Base-by-base conservation (phyloP, 225 moss, liverwort and hornwort species). In the Polytrichum formosum region DNA sequence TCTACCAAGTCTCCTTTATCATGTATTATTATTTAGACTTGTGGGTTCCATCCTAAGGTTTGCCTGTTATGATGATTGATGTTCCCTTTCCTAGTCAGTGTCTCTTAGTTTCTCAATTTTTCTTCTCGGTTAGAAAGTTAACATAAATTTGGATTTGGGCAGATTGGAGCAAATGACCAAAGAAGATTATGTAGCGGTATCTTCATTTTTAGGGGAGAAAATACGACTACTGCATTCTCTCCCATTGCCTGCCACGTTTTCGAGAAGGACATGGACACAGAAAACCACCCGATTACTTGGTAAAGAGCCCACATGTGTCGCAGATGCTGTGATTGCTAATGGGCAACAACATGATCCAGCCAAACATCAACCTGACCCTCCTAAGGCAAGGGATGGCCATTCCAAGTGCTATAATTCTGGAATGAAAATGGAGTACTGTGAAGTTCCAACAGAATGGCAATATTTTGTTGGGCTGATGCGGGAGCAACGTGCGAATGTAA, bases 391-490 rank as follows among this genome's bases (percentile, higher is more conserved):
- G 46, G 46, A 16, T 46, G 3, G 2, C 3, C 46, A 46, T 46
- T 16, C 46, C 16, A 3, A 46, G 46, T 13, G 46, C 46, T 46
- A 4, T 16, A 46, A 16, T 46, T 46, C 46, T 46, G 46, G 13
- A 68, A 20, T n/a, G 8, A 58, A 21, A 58, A 58, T n/a, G n/a
- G 58, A 21, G 2, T 22, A 58, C 58, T 58, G 58, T 37, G 68
- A 80, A 63, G 74, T 97, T 70, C 84, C 89, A 46, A 73, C 71
- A 29, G 82, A 79, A 71, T 98, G 94, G 97, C 83, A 79, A 53
- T 79, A 82, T 17, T 94, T 90, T 62, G 88, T 94, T 75, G 85
- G 88, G n/a, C 81, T 81, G 67, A 72, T 98, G 81, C 85, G 94
- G 64, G 79, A 85, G 72, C 90, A 87, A 71, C 86, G 88, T 61